phyloP scores from a whole-genome alignment of 805 yeast species.

The Schizosaccharomyces octosporus region DNA sequence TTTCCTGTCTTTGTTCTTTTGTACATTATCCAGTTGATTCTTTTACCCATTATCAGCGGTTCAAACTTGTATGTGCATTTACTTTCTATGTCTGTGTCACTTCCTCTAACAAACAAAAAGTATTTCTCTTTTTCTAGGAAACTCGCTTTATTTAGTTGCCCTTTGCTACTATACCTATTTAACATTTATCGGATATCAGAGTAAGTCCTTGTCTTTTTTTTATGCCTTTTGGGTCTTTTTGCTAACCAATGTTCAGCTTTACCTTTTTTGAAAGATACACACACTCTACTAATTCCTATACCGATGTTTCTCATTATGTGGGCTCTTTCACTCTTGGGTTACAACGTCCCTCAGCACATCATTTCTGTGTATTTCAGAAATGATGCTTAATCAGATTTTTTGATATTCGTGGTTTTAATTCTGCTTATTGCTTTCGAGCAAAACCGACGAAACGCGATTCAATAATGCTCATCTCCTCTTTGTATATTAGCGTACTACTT shows the following conservation, averaged over 20 bases:
- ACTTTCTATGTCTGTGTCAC: not conserved
- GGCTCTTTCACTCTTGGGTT: conserved; percentile 36
- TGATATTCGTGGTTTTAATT: not conserved
- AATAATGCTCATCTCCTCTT: no score
- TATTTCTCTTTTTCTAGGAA: conserved; percentile 49
- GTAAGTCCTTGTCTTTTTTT: conserved; percentile 11
- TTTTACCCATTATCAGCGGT: conserved; percentile 45
- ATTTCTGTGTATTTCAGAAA: conserved; percentile 18
- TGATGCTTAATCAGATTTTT: conserved; percentile 7
- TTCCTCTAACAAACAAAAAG: conserved; percentile 6
- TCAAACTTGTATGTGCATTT: conserved; percentile 21
- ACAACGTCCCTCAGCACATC: conserved; percentile 51
- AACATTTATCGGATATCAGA: conserved; percentile 72
- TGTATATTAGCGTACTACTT: no score
- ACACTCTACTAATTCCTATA: conserved; percentile 36
- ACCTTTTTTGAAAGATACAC: conserved; percentile 41
- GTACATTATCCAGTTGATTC: conserved; percentile 47
- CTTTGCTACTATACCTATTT: conserved; percentile 51
- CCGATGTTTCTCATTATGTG: conserved; percentile 33
- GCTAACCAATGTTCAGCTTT: conserved; percentile 13
- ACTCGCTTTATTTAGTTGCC: conserved; percentile 50
- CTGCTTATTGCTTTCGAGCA: not conserved
- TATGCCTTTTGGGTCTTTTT: no score
- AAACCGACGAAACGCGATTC: no score
- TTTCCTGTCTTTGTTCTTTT: conserved; percentile 52